Evolutionary conservation across 192 early-diverging fungal species (phyloP), one percentile per base, ranked within the genome.

Genomic region (Backusella morwellensis): DNA sequence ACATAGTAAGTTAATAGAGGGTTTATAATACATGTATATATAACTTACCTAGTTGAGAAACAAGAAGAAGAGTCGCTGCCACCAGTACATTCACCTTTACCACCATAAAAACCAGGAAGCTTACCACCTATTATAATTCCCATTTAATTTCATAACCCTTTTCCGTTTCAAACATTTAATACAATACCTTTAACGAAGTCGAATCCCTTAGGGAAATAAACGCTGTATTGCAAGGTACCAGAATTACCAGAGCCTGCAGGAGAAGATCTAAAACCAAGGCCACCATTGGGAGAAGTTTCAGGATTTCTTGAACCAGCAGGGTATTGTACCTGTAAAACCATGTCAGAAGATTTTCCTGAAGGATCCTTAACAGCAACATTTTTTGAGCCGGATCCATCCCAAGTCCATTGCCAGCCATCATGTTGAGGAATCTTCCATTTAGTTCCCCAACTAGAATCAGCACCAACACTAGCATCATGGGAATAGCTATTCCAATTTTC

Each of bases 81-180:
- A 26, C 86, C 89, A 71, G 77, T 80, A 74, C 89, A 90, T 42
- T 81, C 74, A 1, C 72, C 40, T 35, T 77, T 77, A 35, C 88
- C 88, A 44, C 82, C 88, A 83, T 86, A 89, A 21, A 89, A 66
- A 32, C 89, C 87, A 15, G 89, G 87, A 1, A 90, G 75, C 50
- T 90, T 90, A n/a, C 89, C 89, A 42, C 88, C 82, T 82, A 70
- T 12, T 29, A 50, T 19, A 63, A 29, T 29, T 63, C 3, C 7
- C 26, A 12, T 63, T 63, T 63, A 63, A 8, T 12, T 50, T 50
- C 17, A 50, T 4, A 63, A 29, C 8, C 0, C 3, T 63, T 59
- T 63, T 14, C 26, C 12, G 3, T 63, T 63, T 63, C n/a, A 23
- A 63, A 34, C 17, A 35, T 35, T 67, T n/a, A 44, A 11, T 19